These are phyloP conservation scores for Plasmopara halstedii DNA, from an alignment of 352 stramenopile species.

Conservation along the genomic window DNA sequence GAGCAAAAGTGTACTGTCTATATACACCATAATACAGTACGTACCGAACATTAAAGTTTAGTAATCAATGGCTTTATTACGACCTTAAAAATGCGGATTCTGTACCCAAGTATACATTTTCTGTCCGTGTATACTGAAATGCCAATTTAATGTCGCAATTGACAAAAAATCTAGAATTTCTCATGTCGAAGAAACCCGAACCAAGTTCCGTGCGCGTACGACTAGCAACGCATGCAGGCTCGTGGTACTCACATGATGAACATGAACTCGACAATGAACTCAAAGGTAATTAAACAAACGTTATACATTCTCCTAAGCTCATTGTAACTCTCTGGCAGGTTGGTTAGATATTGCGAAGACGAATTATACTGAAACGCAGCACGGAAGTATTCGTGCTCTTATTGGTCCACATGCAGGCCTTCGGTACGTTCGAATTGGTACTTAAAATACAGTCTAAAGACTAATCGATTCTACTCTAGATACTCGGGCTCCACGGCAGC, in stretches of 20 bases:
- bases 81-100: too few species aligned
- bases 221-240: slow-evolving; percentile 68
- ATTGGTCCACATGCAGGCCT: slow-evolving; percentile 86
- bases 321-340: slow-evolving; percentile 22
- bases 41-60: too few species aligned
- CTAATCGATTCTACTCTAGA: too few species aligned
- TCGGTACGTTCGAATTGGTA: too few species aligned
- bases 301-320: background rate
- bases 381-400: slow-evolving; percentile 53
- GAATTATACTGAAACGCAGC: slow-evolving; percentile 26
- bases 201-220: slow-evolving; percentile 39
- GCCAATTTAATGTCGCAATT: background rate
- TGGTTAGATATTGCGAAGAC: slow-evolving; percentile 45
- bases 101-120: background rate
- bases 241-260: slow-evolving; percentile 75
- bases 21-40: too few species aligned
- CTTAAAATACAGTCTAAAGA: too few species aligned
- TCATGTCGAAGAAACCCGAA: slow-evolving; percentile 31
- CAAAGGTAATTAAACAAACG: slow-evolving; percentile 17
- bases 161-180: background rate
- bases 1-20: too few species aligned
- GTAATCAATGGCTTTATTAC: too few species aligned
- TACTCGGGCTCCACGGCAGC: slow-evolving; percentile 93
- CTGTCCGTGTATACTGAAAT: background rate
- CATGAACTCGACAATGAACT: slow-evolving; percentile 55